A percentile compares a stretch with the other conserved stretches of the same genome.
phyloP scores from a whole-genome alignment of 176 grass and related monocot genomes.

The Ensete ventricosum region DNA sequence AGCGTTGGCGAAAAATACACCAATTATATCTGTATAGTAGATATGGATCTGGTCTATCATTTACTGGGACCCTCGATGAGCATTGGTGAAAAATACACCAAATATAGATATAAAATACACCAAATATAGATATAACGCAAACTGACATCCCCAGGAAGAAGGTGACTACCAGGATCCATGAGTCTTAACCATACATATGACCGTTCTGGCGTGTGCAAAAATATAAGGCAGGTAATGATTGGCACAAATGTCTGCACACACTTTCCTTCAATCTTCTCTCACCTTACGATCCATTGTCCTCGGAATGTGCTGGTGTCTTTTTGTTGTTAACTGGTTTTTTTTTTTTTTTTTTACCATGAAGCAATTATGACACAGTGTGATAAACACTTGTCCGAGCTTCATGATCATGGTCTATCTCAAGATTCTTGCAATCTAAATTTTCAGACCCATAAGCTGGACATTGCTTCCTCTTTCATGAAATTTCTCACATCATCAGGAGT shows the following conservation, averaged over 20 bases:
- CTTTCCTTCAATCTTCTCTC: neutral
- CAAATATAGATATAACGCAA: neutral
- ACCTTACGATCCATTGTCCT: no score
- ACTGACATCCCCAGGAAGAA: neutral
- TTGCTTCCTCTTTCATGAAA: no score
- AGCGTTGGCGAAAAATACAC: neutral
- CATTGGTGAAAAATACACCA: neutral
- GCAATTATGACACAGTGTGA: no score
- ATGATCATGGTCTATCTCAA: no score
- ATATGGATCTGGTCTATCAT: neutral
- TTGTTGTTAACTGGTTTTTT: no score
- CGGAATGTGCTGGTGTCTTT: no score
- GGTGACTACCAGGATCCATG: neutral
- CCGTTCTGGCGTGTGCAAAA: neutral
- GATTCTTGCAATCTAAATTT: no score
- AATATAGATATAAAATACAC: neutral
- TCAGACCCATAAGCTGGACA: no score
- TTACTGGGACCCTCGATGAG: neutral
- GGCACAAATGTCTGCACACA: neutral
- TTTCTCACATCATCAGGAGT: no score
- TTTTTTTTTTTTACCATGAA: no score
- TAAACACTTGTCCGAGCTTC: no score
- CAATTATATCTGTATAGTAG: neutral
- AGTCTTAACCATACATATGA: neutral
- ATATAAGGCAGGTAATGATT: neutral